Percentiles rank a stretch among this genome's conserved stretches.
phyloP scores from a whole-genome alignment of 169 alveolate species.

The Cryptosporidium felis region DNA sequence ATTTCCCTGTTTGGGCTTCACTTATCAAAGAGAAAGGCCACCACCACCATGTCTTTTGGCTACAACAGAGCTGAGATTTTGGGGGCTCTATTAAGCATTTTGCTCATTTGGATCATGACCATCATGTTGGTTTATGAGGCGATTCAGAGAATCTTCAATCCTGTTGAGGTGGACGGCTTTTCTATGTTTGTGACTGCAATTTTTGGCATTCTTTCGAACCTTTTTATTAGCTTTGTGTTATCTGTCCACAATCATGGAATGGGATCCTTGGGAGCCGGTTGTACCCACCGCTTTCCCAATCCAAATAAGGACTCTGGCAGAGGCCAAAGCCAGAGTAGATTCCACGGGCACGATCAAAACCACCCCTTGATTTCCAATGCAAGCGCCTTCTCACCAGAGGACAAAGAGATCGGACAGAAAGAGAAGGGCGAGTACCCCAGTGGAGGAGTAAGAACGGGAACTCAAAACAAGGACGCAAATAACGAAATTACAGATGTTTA shows the following conservation, averaged over 20 bases:
- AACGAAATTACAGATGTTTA: not conserved
- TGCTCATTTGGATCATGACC: conserved; percentile 93
- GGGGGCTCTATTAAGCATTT: conserved; percentile 92
- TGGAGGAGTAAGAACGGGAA: no score
- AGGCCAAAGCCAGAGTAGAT: no score
- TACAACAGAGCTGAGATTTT: conserved; percentile 94
- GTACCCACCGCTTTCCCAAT: not conserved
- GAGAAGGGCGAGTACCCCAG: no score
- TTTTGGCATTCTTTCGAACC: conserved; percentile 90
- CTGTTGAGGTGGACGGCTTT: conserved; percentile 87
- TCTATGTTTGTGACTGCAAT: conserved; percentile 93
- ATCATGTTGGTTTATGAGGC: conserved; percentile 91
- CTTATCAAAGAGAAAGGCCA: conserved; percentile 87
- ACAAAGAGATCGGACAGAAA: no score
- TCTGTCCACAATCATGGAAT: conserved; percentile 82
- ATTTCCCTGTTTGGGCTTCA: conserved; percentile 89
- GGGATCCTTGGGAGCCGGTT: conserved; percentile 22
- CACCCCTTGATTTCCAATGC: no score
- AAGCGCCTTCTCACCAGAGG: no score
- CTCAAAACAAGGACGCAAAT: not conserved
- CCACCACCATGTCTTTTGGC: conserved; percentile 89
- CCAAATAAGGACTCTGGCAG: no score
- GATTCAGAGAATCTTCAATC: conserved; percentile 85
- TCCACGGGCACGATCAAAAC: no score
- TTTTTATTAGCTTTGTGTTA: conserved; percentile 88